Base-by-base conservation (phyloP, 768 basidiomycete genomes). In the Cystobasidium tubakii region DNA sequence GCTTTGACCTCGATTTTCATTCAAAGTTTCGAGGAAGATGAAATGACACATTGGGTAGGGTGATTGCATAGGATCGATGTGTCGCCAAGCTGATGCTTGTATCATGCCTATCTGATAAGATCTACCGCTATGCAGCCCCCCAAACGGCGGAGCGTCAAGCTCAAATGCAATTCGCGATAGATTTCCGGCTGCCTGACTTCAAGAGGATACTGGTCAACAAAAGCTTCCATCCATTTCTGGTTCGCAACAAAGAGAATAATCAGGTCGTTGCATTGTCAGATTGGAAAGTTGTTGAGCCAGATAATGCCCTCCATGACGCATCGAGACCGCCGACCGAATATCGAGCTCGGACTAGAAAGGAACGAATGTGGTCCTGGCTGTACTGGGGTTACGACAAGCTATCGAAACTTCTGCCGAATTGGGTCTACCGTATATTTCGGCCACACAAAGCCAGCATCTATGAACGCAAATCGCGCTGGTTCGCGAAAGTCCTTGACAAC, bases 1-100 rank as follows among this genome's bases (percentile, higher is more conserved):
- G 33, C 25, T 2, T 27, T 60, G 57, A 60, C 57, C 29, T 60
- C 57, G 29, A 60, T 60, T 60, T 60, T 60, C 57, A 60, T 60
- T 17, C 17, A 60, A 34, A 60, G 57, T 31, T 60, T 60, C 23
- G 29, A 34, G 15, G 57, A 60, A 31, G 57, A 60, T 60, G 57
- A 60, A 60, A 60, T 60, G 57, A 60, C 29, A 15, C 57, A 34
- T 21, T 60, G 57, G 57, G 57, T 60, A 34, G 29, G 57, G 29
- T 29, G 7, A 17, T 50, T 12, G 10, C 46, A 50, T n/a, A n/a
- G n/a, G n/a, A n/a, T n/a, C n/a, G n/a, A n/a, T n/a, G n/a, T n/a
- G n/a, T n/a, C n/a, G n/a, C n/a, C n/a, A n/a, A n/a, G n/a, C n/a
- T n/a, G n/a, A 42, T 17, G 17, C 42, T 42, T 17, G 42, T 42